phyloP scores from a whole-genome alignment of 495 filamentous ascomycete species.

The Hyaloscypha hepaticicola region DNA sequence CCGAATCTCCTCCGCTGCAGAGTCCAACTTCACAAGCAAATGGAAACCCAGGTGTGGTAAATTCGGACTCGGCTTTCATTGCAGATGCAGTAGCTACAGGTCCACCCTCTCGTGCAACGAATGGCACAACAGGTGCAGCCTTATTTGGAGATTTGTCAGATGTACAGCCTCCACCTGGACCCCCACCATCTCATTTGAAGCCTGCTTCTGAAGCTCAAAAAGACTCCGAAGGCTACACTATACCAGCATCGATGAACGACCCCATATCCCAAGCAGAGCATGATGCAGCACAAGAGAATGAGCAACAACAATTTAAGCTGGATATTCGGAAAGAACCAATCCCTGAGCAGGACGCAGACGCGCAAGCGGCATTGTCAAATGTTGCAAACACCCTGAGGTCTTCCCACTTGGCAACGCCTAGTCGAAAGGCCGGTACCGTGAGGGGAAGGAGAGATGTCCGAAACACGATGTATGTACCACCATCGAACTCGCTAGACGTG shows the following conservation, averaged over 20 bases:
- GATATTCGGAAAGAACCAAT: slow-evolving; percentile 93
- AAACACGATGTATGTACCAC: slow-evolving; percentile 78
- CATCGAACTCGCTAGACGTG: slow-evolving; percentile 32
- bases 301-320: slow-evolving; percentile 79
- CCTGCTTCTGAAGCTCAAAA: slow-evolving; percentile 35
- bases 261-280: slow-evolving; percentile 81
- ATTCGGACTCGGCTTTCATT: slow-evolving; percentile 14
- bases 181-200: slow-evolving; percentile 44
- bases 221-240: slow-evolving; percentile 66
- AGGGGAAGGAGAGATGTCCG: slow-evolving; percentile 89
- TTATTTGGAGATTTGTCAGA: slow-evolving; percentile 27
- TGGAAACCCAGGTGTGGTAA: slow-evolving; percentile 29
- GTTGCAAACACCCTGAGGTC: slow-evolving; percentile 81
- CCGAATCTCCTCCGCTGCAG: slow-evolving; percentile 43
- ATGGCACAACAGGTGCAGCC: slow-evolving; percentile 17
- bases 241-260: slow-evolving; percentile 67
- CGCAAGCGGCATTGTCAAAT: slow-evolving; percentile 82
- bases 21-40: slow-evolving; percentile 27
- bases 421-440: slow-evolving; percentile 71
- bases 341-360: slow-evolving; percentile 85
- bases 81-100: slow-evolving; percentile 20
- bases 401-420: slow-evolving; percentile 52
- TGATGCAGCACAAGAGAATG: slow-evolving; percentile 63
- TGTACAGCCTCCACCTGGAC: slow-evolving; percentile 45
- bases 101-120: slow-evolving; percentile 10